phyloP scores from a whole-genome alignment of 116 monocot genomes.

The Posidonia oceanica region DNA sequence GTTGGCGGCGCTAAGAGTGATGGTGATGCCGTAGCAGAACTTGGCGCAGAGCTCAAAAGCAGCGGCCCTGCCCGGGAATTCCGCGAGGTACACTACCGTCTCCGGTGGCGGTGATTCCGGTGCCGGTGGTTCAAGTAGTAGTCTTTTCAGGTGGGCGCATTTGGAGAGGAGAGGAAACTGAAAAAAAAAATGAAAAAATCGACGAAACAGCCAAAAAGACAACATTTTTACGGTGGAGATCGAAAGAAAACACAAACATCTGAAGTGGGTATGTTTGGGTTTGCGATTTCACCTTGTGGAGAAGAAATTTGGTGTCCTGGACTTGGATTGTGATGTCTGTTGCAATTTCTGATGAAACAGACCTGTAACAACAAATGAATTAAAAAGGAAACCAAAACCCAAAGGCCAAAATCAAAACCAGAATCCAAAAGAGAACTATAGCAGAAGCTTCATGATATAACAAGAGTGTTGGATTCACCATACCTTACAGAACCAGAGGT shows the following conservation, averaged over 20 bases:
- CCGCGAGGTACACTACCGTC: constrained; percentile 29
- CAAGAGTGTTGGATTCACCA: not conserved
- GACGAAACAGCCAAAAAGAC: not conserved
- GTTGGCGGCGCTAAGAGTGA: constrained; percentile 70
- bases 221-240: not conserved
- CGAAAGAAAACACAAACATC: not conserved
- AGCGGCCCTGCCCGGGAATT: constrained; percentile 64
- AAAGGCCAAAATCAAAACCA: not conserved
- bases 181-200: not conserved
- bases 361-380: constrained; percentile 23
- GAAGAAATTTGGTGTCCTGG: constrained; percentile 36
- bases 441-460: no score
- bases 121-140: constrained; percentile 20
- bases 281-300: constrained; percentile 49
- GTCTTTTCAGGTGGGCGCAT: constrained; percentile 41
- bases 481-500: constrained; percentile 51
- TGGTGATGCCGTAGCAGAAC: constrained; percentile 75
- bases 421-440: not conserved
- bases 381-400: not conserved
- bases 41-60: constrained; percentile 79
- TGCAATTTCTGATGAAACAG: constrained; percentile 62
- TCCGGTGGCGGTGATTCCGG: not conserved
- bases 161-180: constrained; percentile 91
- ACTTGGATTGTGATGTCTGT: constrained; percentile 70
- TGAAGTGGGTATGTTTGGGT: not conserved